Evolutionary conservation across 2,329 filamentous ascomycete species (phyloP).

Genomic region (Beauveria pseudobassiana): DNA sequence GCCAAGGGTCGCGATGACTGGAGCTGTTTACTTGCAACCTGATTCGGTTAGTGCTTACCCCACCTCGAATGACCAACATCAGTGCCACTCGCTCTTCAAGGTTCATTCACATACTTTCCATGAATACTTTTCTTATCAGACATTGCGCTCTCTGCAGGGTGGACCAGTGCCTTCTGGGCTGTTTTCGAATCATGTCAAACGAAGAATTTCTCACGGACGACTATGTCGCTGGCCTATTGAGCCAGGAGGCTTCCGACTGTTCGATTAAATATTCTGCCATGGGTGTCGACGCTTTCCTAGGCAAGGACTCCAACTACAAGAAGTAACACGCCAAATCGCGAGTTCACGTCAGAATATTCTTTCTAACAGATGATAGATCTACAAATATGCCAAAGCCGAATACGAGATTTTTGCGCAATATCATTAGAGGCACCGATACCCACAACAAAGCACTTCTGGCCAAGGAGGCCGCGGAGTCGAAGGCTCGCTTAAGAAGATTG

Average conservation of each 20-base stretch:
- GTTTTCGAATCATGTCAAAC: conserved; percentile 27
- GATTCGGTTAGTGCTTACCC: conserved; percentile 19
- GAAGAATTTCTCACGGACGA: conserved; percentile 60
- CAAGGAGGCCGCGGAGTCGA: conserved; percentile 75
- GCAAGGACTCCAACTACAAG: conserved; percentile 33
- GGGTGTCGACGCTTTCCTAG: conserved; percentile 58
- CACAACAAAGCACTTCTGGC: conserved; percentile 85
- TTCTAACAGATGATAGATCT: conserved; percentile 38
- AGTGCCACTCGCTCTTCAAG: not conserved
- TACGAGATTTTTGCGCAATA: conserved; percentile 78
- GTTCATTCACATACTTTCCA: not conserved
- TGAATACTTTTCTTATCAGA: not conserved
- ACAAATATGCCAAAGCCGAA: conserved; percentile 76
- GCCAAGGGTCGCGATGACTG: not conserved
- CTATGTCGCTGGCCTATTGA: conserved; percentile 72
- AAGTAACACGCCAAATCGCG: conserved; percentile 32
- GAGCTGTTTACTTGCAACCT: conserved; percentile 34
- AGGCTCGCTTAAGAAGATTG: conserved; percentile 58
- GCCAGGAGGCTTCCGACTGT: conserved; percentile 68
- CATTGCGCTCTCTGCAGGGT: not conserved
- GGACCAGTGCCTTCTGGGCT: not conserved
- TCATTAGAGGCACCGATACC: conserved; percentile 78
- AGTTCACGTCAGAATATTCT: conserved; percentile 12
- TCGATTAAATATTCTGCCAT: conserved; percentile 67
- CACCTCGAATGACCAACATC: not conserved